Evolutionary conservation across 2,329 filamentous ascomycete genomes (phyloP).

Genomic region (Lanzia echinophila): DNA sequence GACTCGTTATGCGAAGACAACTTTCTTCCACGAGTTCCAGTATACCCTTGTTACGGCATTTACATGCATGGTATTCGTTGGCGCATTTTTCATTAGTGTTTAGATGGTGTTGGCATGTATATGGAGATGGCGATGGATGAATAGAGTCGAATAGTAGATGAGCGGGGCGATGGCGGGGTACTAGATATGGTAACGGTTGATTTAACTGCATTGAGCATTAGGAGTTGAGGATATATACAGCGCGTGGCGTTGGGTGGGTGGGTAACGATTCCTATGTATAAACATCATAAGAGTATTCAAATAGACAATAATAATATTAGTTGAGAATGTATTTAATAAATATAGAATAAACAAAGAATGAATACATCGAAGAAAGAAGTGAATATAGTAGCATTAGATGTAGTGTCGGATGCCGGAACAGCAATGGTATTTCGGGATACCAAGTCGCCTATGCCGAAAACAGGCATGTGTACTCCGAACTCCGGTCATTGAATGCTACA

Average conservation of each 20-base stretch:
- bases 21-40: conserved; percentile 50
- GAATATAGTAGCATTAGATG: no score
- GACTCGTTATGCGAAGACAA: conserved; percentile 47
- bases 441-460: no score
- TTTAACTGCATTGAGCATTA: no score
- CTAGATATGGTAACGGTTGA: no score
- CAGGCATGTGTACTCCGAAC: no score
- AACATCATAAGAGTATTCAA: background rate
- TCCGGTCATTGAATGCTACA: no score
- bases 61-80: conserved; percentile 42
- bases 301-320: background rate
- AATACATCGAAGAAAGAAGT: no score
- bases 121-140: background rate
- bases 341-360: background rate
- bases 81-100: conserved; percentile 6
- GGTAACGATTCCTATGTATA: background rate
- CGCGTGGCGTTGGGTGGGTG: background rate
- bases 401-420: no score
- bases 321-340: background rate
- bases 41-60: conserved; percentile 44
- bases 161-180: background rate
- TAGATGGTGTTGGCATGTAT: background rate
- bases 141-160: background rate
- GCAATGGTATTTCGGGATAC: no score
- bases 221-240: no score